Base-by-base conservation (phyloP, 805 yeast species). In the Lachancea kluyveri region DNA sequence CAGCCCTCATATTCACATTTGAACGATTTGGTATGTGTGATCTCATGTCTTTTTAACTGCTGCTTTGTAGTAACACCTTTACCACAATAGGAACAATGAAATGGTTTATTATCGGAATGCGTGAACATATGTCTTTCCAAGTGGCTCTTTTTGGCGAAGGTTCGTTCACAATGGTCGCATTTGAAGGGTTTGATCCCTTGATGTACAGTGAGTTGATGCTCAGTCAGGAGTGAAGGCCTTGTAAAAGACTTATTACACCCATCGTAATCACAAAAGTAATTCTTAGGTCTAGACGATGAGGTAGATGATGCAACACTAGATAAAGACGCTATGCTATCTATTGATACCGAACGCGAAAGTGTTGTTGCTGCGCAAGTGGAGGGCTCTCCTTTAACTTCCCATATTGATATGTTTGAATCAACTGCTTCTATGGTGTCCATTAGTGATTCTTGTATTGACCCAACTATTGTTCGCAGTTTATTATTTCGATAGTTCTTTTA, bases 1-100 rank as follows among this genome's bases (percentile, higher is more conserved):
- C 98, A 92, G 3, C 65, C 73, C 15, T 68, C 78, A 42, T 68
- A 62, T 2, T 68, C 46, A 54, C 96, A 86, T 15, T 42, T 39
- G 46, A 77, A 79, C 1, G 85, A 72, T 41, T 70, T 68, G 4
- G 76, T 74, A 53, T 92, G 97, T 2, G 94, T 80, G 22, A 72
- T 68, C 57, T 79, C 86, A 54, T 92, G 98, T 32, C 95, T 68
- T 40, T 69, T 73, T 35, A 86, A 63, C 50, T 88, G 96, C 59
- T 92, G 97, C 31, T 54, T 55, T 0, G 95, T 70, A 31, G 77
- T 79, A 31, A 83, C 79, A 3, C 95, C 95, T 55, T 86, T 87
- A 1, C 79, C 78, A 52, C 98, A 92, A 1, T 67, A 52, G 0
- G 74, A 55, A 49, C 97, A 88, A 24, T 67, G 71, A 50, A 70